Evolutionary conservation across 108 stramenopile species (phyloP).

Genomic region (Skeletonema costatum): DNA sequence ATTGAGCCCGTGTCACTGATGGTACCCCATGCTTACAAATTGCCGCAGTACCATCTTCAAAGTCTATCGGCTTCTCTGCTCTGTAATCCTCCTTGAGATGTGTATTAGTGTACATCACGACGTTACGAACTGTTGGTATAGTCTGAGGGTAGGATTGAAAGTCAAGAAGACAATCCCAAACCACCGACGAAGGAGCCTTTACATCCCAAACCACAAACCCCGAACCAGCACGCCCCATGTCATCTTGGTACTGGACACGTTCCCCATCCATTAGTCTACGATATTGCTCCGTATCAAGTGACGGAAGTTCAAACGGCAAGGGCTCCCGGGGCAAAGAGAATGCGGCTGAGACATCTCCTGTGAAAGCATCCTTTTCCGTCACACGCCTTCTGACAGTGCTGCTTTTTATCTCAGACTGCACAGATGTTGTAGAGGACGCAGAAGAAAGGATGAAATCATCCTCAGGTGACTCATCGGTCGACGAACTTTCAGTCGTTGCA

Average conservation of each 20-base stretch:
- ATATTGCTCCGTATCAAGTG: slow-evolving; percentile 55
- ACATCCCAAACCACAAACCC: slow-evolving; percentile 88
- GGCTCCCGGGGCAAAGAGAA: slow-evolving; percentile 44
- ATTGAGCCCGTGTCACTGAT: slow-evolving; percentile 77
- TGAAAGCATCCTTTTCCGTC: slow-evolving; percentile 53
- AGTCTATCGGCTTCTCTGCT: slow-evolving; percentile 66
- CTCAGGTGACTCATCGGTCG: slow-evolving; percentile 22
- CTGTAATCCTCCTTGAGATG: slow-evolving; percentile 66
- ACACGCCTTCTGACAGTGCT: slow-evolving; percentile 13
- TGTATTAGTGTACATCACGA: slow-evolving; percentile 80
- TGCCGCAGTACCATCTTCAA: slow-evolving; percentile 65
- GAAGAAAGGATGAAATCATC: slow-evolving; percentile 13
- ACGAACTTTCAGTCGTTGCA: neutral
- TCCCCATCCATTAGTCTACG: slow-evolving; percentile 55
- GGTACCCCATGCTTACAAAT: slow-evolving; percentile 79
- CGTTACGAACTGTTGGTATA: slow-evolving; percentile 81
- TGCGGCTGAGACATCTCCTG: slow-evolving; percentile 56
- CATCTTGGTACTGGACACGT: slow-evolving; percentile 78
- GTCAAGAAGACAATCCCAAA: slow-evolving; percentile 89
- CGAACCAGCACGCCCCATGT: slow-evolving; percentile 87
- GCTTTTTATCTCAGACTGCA: neutral
- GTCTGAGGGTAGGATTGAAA: slow-evolving; percentile 83
- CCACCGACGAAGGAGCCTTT: slow-evolving; percentile 72
- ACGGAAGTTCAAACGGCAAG: slow-evolving; percentile 76
- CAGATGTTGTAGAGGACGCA: neutral